Evolutionary conservation across 306 rosid genomes (phyloP).

Genomic region (Ochetophila trinervis): DNA sequence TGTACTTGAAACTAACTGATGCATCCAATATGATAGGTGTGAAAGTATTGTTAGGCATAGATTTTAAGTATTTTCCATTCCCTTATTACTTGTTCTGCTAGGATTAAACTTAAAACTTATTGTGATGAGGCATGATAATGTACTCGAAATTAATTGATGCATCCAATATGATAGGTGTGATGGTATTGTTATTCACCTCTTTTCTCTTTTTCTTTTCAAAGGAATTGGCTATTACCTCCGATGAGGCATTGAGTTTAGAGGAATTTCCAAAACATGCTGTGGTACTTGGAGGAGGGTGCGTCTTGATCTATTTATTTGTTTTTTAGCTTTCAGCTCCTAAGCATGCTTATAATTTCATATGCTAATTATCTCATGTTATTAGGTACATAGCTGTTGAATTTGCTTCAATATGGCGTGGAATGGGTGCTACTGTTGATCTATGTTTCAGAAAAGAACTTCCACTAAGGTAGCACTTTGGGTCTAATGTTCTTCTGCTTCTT

Average conservation of each 20-base stretch:
- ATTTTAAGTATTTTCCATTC: not conserved
- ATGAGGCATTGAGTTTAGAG: constrained; percentile 96
- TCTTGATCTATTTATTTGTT: constrained; percentile 20
- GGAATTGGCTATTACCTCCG: constrained; percentile 94
- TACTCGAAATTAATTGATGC: not conserved
- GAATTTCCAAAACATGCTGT: constrained; percentile 79
- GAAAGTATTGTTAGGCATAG: not conserved
- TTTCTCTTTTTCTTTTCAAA: constrained; percentile 25
- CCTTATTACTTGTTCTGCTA: not conserved
- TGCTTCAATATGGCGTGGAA: constrained; percentile 95
- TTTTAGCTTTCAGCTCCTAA: constrained; percentile 16
- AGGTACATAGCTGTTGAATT: constrained; percentile 95
- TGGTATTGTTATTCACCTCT: constrained; percentile 3
- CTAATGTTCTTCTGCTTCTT: not conserved
- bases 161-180: constrained; percentile 8
- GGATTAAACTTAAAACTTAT: not conserved
- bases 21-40: no score
- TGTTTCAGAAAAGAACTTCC: constrained; percentile 92
- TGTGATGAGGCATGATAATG: not conserved
- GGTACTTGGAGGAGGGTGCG: constrained; percentile 95
- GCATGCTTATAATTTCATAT: constrained; percentile 13
- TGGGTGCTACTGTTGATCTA: constrained; percentile 78
- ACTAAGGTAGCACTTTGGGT: constrained; percentile 51
- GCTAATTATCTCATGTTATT: constrained; percentile 17
- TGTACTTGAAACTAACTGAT: not conserved